Evolutionary conservation across 306 rosid genomes (phyloP).

Genomic region (Rosa persica): DNA sequence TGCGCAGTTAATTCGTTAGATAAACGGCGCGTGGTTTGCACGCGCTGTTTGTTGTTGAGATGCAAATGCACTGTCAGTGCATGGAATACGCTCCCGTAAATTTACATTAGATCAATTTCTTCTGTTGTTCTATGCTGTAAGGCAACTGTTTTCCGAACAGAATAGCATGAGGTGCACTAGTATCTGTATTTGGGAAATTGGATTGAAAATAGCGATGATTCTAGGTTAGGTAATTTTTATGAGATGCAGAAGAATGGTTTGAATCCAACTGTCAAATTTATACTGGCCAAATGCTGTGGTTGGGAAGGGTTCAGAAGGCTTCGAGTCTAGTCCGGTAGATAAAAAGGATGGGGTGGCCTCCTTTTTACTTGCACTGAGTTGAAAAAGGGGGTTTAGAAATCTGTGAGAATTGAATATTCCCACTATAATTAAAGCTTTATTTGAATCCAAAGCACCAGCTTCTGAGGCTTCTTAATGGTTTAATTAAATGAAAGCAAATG

Average conservation of each 20-base stretch:
- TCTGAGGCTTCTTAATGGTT: slow-evolving; percentile 68
- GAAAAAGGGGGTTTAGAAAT: slow-evolving; percentile 74
- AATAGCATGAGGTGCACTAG: slow-evolving; percentile 66
- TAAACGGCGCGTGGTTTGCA: no score
- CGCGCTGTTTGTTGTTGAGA: no score
- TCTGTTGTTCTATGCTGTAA: no score
- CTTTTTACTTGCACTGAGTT: slow-evolving; percentile 70
- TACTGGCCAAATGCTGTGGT: slow-evolving; percentile 49
- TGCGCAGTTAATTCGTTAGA: no score
- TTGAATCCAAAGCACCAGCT: slow-evolving; percentile 62
- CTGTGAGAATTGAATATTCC: slow-evolving; percentile 78
- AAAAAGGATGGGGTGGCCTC: slow-evolving; percentile 60
- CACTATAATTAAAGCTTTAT: slow-evolving; percentile 67
- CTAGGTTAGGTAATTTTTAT: slow-evolving; percentile 35
- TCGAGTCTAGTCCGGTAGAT: slow-evolving; percentile 59
- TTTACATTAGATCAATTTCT: no score
- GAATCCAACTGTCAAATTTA: slow-evolving; percentile 70
- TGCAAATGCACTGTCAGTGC: no score
- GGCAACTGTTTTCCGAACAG: slow-evolving; percentile 70
- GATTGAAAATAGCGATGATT: slow-evolving; percentile 56
- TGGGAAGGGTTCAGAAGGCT: slow-evolving; percentile 54
- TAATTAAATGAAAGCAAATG: slow-evolving; percentile 77
- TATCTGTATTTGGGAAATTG: slow-evolving; percentile 65
- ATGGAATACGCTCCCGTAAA: no score
- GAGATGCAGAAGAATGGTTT: slow-evolving; percentile 89